Percentiles rank a stretch among this genome's conserved stretches.
Evolutionary conservation across 768 basidiomycete species (phyloP).

Genomic region (Amanita inopinata): DNA sequence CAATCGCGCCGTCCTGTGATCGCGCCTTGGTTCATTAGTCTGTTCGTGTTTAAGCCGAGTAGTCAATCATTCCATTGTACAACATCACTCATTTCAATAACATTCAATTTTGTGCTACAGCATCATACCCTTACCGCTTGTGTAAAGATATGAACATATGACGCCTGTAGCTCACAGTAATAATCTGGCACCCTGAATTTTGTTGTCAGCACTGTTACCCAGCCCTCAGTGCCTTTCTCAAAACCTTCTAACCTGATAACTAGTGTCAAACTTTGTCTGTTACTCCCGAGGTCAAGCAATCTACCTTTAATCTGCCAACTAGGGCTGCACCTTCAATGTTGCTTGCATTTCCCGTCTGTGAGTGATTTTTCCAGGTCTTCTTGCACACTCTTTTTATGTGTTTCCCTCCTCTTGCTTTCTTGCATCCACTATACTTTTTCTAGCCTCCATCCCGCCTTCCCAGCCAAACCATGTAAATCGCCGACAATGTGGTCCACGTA

Average conservation of each 20-base stretch:
- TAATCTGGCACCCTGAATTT: too few relatives aligned
- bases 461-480: conserved; percentile 57
- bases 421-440: conserved; percentile 27
- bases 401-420: conserved; percentile 8
- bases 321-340: too few relatives aligned
- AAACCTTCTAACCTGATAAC: too few relatives aligned
- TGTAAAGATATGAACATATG: too few relatives aligned
- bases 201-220: too few relatives aligned
- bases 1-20: neutral
- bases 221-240: too few relatives aligned
- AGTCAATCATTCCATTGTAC: conserved; percentile 1
- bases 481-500: conserved; percentile 59
- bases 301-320: too few relatives aligned
- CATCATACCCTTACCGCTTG: too few relatives aligned
- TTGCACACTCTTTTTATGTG: neutral
- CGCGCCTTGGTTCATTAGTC: neutral
- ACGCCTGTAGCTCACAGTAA: too few relatives aligned
- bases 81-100: neutral
- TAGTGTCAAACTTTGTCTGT: too few relatives aligned
- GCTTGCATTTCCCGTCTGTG: too few relatives aligned
- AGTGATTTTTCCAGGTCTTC: neutral
- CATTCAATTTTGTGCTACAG: neutral
- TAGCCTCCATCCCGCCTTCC: conserved; percentile 41
- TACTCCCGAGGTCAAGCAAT: too few relatives aligned
- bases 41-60: neutral